A percentile compares a stretch with the other conserved stretches of the same genome.
phyloP scores from a whole-genome alignment of 1,284 basidiomycete genomes.

The Ustilago loliicola region DNA sequence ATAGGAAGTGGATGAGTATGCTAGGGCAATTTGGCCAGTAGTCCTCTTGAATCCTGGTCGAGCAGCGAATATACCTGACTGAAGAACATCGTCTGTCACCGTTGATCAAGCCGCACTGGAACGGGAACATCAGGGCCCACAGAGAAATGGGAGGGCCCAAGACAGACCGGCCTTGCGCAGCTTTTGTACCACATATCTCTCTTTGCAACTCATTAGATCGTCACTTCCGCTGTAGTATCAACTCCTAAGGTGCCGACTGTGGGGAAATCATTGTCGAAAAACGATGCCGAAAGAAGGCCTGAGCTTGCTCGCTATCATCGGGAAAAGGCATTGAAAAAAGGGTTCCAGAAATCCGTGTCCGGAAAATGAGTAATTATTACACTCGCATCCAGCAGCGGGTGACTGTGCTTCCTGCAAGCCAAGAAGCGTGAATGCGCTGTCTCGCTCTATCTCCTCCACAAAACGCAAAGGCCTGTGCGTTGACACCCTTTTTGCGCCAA shows the following conservation, averaged over 20 bases:
- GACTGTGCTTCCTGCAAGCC: neutral
- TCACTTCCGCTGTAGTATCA: too few species aligned
- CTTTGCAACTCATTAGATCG: too few species aligned
- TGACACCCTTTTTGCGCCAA: neutral
- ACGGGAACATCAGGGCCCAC: neutral
- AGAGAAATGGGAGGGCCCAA: neutral
- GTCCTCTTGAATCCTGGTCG: too few species aligned
- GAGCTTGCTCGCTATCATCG: too few species aligned
- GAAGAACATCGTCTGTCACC: neutral
- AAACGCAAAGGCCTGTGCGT: constrained; percentile 14
- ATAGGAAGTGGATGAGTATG: constrained; percentile 31
- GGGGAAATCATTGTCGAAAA: too few species aligned
- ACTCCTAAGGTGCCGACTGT: too few species aligned
- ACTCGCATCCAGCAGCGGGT: neutral
- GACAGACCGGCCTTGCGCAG: neutral
- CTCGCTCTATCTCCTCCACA: constrained; percentile 15
- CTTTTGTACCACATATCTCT: neutral
- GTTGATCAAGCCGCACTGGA: neutral
- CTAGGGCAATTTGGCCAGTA: neutral
- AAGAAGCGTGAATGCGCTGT: neutral
- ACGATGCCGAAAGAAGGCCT: too few species aligned
- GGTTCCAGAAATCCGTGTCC: too few species aligned
- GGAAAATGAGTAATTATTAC: neutral
- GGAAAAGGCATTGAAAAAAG: too few species aligned
- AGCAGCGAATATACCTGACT: neutral